Conservation (phyloP, 1,284 basidiomycete genomes). For the Leccinum pallidistipes region DNA sequence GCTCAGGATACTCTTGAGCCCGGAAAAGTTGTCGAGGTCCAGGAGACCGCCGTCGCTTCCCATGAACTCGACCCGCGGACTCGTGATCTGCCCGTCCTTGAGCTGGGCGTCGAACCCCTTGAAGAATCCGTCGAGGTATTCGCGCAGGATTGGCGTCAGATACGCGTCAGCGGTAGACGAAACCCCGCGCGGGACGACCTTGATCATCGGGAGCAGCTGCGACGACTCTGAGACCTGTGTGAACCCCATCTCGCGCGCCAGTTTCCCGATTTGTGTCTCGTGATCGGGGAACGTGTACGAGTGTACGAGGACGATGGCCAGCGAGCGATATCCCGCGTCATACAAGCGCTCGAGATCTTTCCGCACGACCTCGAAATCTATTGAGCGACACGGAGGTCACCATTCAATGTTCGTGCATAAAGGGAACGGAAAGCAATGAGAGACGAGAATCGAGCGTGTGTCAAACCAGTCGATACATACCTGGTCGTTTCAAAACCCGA, state of each 20-base stretch:
- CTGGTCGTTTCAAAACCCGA: slow-evolving; percentile 76
- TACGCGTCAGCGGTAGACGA: slow-evolving; percentile 97
- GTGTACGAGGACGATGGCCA: slow-evolving; percentile 88
- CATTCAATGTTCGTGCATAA: neutral
- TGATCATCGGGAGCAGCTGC: slow-evolving; percentile 91
- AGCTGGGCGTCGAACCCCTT: slow-evolving; percentile 81
- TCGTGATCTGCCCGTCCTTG: slow-evolving; percentile 33
- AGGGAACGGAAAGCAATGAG: slow-evolving; percentile 6
- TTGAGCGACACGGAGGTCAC: neutral
- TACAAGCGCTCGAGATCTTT: slow-evolving; percentile 69
- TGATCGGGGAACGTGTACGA: slow-evolving; percentile 91
- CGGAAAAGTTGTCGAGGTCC: slow-evolving; percentile 70
- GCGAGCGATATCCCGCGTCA: slow-evolving; percentile 75
- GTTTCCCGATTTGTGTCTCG: slow-evolving; percentile 68
- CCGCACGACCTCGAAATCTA: slow-evolving; percentile 54
- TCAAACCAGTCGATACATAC: slow-evolving; percentile 27
- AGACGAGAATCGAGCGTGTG: neutral
- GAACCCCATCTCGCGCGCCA: slow-evolving; percentile 84
- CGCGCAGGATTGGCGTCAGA: slow-evolving; percentile 84
- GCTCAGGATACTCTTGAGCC: slow-evolving; percentile 74
- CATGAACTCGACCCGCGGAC: slow-evolving; percentile 71
- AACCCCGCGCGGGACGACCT: slow-evolving; percentile 90
- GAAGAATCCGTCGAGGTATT: slow-evolving; percentile 94
- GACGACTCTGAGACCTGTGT: slow-evolving; percentile 87
- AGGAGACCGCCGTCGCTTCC: slow-evolving; percentile 74